Conservation (phyloP, 345 rosid genomes). For the Arabidopsis arenosa region DNA sequence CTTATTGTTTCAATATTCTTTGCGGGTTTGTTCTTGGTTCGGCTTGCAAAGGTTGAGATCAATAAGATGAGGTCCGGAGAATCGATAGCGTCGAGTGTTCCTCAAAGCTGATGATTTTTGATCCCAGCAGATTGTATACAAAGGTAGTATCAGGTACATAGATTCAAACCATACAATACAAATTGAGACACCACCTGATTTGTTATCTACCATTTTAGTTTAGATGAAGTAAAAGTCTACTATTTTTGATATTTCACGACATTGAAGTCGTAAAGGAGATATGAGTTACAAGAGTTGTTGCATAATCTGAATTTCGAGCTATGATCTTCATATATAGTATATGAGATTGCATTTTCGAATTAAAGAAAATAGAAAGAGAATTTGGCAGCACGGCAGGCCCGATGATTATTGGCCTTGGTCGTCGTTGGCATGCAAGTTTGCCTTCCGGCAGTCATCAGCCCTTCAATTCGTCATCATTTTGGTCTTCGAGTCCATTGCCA, state of each 20-base stretch:
- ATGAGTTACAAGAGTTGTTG: neutral
- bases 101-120: constrained; percentile 32
- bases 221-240: neutral
- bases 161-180: constrained; percentile 31
- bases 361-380: neutral
- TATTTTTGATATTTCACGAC: neutral
- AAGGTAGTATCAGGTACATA: constrained; percentile 20
- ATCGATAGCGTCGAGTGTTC: constrained; percentile 9
- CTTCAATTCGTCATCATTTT: too few relatives aligned
- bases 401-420: too few relatives aligned
- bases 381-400: neutral
- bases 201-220: constrained; percentile 4
- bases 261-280: neutral
- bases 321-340: neutral
- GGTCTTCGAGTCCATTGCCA: too few relatives aligned
- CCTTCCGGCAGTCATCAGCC: too few relatives aligned
- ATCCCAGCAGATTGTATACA: constrained; percentile 44
- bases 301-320: neutral
- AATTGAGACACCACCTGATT: constrained; percentile 31
- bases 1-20: constrained; percentile 63
- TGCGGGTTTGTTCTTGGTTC: constrained; percentile 66
- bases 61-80: constrained; percentile 31
- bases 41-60: constrained; percentile 65
- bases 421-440: too few relatives aligned
- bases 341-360: neutral